A percentile compares a stretch with the other conserved stretches of the same genome.
Evolutionary conservation across 176 grass and related monocot genomes (phyloP).

Genomic region (Urochloa ruziziensis): DNA sequence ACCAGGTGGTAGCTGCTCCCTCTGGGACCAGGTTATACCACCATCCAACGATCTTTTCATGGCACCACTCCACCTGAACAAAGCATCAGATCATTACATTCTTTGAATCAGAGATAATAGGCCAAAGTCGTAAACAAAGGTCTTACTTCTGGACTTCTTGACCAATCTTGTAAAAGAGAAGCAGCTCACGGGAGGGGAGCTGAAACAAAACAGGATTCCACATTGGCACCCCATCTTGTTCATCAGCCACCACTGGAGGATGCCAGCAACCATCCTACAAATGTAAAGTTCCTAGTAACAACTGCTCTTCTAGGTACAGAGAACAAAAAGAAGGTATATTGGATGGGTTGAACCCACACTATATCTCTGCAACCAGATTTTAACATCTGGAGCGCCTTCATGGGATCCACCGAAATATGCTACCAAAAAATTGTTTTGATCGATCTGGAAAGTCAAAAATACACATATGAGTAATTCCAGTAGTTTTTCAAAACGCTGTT

Average conservation of each 20-base stretch:
- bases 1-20: slow-evolving; percentile 90
- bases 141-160: slow-evolving; percentile 89
- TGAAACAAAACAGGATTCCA: slow-evolving; percentile 98
- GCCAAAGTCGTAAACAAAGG: slow-evolving; percentile 2
- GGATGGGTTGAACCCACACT: slow-evolving; percentile 52
- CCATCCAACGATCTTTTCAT: slow-evolving; percentile 89
- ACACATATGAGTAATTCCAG: neutral
- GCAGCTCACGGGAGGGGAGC: slow-evolving; percentile 80
- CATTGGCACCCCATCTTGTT: slow-evolving; percentile 78
- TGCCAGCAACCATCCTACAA: slow-evolving; percentile 75
- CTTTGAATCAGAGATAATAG: neutral
- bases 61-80: slow-evolving; percentile 84
- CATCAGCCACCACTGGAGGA: slow-evolving; percentile 65
- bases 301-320: neutral
- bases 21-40: slow-evolving; percentile 73
- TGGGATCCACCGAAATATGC: slow-evolving; percentile 87
- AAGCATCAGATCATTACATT: neutral
- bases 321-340: neutral
- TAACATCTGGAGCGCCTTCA: slow-evolving; percentile 88
- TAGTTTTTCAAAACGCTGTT: neutral
- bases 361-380: slow-evolving; percentile 95
- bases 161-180: slow-evolving; percentile 96
- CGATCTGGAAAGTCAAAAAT: slow-evolving; percentile 52
- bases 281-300: slow-evolving; percentile 17
- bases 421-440: slow-evolving; percentile 57